Conservation (phyloP, 2,329 filamentous ascomycete genomes). For the Periconia macrospinosa region DNA sequence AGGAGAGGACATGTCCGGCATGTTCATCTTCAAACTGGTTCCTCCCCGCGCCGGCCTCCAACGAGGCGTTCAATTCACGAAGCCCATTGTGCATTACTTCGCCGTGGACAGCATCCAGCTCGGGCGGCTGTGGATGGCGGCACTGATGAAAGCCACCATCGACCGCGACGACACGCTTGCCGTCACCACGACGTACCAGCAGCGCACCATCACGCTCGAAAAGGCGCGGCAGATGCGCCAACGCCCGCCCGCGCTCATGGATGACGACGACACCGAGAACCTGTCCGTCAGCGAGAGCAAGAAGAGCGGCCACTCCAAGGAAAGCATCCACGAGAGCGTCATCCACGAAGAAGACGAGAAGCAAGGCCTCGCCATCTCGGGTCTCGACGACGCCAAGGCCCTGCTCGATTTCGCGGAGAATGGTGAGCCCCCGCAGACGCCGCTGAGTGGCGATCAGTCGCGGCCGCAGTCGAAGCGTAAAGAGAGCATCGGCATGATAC, state of each 20-base stretch:
- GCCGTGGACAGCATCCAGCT: slow-evolving; percentile 88
- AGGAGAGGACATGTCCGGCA: slow-evolving; percentile 57
- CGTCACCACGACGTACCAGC: slow-evolving; percentile 90
- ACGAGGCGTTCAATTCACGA: slow-evolving; percentile 94
- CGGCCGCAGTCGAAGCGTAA: slow-evolving; percentile 10
- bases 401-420: slow-evolving; percentile 37
- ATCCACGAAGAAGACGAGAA: slow-evolving; percentile 44
- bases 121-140: slow-evolving; percentile 96
- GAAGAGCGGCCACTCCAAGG: slow-evolving; percentile 36
- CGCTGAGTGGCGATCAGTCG: neutral
- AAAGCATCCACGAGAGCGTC: slow-evolving; percentile 37
- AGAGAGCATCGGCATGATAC: slow-evolving; percentile 8
- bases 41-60: slow-evolving; percentile 86
- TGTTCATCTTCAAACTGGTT: slow-evolving; percentile 98
- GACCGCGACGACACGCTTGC: slow-evolving; percentile 79
- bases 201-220: slow-evolving; percentile 90
- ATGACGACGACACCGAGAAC: slow-evolving; percentile 43
- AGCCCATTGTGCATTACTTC: slow-evolving; percentile 96
- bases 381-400: slow-evolving; percentile 39
- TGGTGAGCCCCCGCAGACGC: slow-evolving; percentile 3
- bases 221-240: slow-evolving; percentile 88
- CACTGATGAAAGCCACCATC: slow-evolving; percentile 97
- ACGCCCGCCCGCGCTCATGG: slow-evolving; percentile 86
- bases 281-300: slow-evolving; percentile 27
- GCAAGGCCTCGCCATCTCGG: slow-evolving; percentile 41